Evolutionary conservation across 345 rosid genomes (phyloP), one percentile per base, ranked within the genome.

Genomic region (Eucalyptus regnans): DNA sequence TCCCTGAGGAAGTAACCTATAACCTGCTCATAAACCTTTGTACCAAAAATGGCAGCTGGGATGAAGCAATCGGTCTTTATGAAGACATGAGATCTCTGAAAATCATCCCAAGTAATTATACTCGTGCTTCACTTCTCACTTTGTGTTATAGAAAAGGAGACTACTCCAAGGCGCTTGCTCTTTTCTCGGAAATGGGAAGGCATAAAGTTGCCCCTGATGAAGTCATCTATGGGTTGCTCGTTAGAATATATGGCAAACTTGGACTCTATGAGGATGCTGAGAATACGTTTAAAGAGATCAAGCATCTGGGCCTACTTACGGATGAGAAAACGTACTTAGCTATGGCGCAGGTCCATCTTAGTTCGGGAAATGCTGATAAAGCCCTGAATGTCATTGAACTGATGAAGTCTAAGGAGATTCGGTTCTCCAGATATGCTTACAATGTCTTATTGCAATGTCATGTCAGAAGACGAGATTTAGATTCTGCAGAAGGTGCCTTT

Each of bases 91-190:
- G 93, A 93, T 93, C 90, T 89, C 91, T 76, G 56, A 94, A 96
- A 89, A 92, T 95, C 80, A 88, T 94, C 89, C 99, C 99, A 2
- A 97, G 99, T 89, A 96, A 94, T 90, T 96, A 94, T 89, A 97
- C 99, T 7, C 96, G 98, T 92, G 99, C 99, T 86, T 96, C 99
- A 50, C 98, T 97, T 94, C 91, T 97, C 85, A 93, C 94, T n/a
- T 87, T 96, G 52, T 97, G 94, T 89, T 97, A 96, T 92, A 96
- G 94, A 89, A 95, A 87, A 18, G 94, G 92, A 91, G 95, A 97
- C 86, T 97, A 94, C 87, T 92, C 97, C 52, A 95, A 94, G 93
- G 99, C 99, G 12, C 96, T 97, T 81, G 90, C 97, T 87, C 99
- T 97, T 90, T 97, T 97, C 89, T 91, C 92, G 6, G 97, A 96